These are phyloP conservation scores for Helminthosporium solani DNA, from an alignment of 2,329 filamentous ascomycete genomes.

Conservation along the genomic window DNA sequence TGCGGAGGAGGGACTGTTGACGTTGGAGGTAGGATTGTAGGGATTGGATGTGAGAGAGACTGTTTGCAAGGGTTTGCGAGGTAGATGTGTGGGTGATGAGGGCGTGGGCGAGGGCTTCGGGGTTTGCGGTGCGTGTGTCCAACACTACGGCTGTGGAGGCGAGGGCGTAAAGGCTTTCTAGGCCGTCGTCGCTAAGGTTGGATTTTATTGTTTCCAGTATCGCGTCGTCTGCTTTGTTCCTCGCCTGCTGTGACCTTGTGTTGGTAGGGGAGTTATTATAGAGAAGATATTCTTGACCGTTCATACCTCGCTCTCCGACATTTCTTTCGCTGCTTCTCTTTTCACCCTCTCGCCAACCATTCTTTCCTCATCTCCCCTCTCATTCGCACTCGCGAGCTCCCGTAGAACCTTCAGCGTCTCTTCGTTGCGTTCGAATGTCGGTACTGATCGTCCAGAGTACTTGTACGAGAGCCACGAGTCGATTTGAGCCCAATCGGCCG, in stretches of 20 bases:
- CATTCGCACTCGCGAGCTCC: conserved; percentile 72
- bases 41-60: conserved; percentile 34
- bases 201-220: conserved; percentile 26
- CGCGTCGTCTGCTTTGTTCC: conserved; percentile 21
- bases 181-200: conserved; percentile 29
- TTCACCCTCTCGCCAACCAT: conserved; percentile 61
- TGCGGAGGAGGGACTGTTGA: conserved; percentile 32
- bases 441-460: conserved; percentile 66
- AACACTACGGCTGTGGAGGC: conserved; percentile 42
- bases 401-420: conserved; percentile 77
- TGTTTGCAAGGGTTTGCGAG: conserved; percentile 33
- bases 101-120: conserved; percentile 35
- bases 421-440: conserved; percentile 80
- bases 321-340: conserved; percentile 57
- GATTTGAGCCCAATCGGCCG: conserved; percentile 88
- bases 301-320: conserved; percentile 39
- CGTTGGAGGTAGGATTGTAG: conserved; percentile 37
- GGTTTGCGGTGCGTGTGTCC: conserved; percentile 30
- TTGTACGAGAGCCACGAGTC: conserved; percentile 73
- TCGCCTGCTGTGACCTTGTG: conserved; percentile 12
- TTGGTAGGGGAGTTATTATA: conserved; percentile 8
- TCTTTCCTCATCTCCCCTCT: conserved; percentile 72
- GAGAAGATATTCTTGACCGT: conserved; percentile 15
- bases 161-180: conserved; percentile 37
- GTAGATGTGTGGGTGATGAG: conserved; percentile 37